A percentile compares a stretch with the other conserved stretches of the same genome.
Conservation (phyloP, 345 rosid species). For the Linum trigynum region DNA sequence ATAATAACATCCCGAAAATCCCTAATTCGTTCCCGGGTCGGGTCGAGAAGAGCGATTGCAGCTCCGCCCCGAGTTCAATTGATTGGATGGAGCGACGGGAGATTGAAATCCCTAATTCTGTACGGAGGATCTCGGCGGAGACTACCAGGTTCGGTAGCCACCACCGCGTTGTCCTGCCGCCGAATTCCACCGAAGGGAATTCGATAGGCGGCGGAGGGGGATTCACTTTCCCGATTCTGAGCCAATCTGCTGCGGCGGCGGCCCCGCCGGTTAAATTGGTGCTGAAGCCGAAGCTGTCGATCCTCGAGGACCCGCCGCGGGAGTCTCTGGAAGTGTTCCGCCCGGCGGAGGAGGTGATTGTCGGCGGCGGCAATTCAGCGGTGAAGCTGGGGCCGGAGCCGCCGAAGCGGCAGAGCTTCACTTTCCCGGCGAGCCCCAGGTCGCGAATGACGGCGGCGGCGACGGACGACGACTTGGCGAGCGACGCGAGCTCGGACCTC, state of each 20-base stretch:
- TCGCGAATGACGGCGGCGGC: slow-evolving; percentile 15
- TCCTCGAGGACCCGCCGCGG: slow-evolving; percentile 36
- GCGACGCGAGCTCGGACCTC: slow-evolving; percentile 89
- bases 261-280: slow-evolving; percentile 11
- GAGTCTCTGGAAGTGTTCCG: slow-evolving; percentile 51
- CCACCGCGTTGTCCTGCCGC: slow-evolving; percentile 17
- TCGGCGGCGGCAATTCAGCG: neutral
- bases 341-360: slow-evolving; percentile 16
- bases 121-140: slow-evolving; percentile 21
- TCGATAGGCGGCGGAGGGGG: slow-evolving; percentile 11
- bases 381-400: slow-evolving; percentile 11
- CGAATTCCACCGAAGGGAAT: slow-evolving; percentile 6
- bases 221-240: slow-evolving; percentile 46
- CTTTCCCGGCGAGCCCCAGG: slow-evolving; percentile 31
- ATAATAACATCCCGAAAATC: too few species aligned
- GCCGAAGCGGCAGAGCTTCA: slow-evolving; percentile 20
- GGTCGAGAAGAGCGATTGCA: neutral
- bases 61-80: neutral
- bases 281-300: slow-evolving; percentile 13
- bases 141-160: slow-evolving; percentile 12
- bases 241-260: slow-evolving; percentile 11
- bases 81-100: slow-evolving; percentile 17
- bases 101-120: slow-evolving; percentile 3
- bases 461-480: slow-evolving; percentile 51
- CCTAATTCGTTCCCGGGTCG: too few species aligned